Evolutionary conservation across 306 rosid genomes (phyloP), one percentile per base, ranked within the genome.

Genomic region (Acmispon strigosus): DNA sequence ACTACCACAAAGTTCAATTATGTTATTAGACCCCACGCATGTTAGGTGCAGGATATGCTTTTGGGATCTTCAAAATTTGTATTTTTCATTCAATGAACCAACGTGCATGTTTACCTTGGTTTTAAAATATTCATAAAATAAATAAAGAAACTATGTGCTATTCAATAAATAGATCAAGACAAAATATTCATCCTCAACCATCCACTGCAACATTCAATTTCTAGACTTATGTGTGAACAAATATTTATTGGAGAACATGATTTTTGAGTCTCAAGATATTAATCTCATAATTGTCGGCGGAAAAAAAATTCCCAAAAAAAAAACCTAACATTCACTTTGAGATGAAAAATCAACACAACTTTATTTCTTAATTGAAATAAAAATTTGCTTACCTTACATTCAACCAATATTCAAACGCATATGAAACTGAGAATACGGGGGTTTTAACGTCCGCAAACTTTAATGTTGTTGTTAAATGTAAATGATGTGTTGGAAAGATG

Each of bases 41-140:
- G 34, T 11, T 32, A 32, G 52, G 47, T 34, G 10, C 22, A 32
- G 17, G 24, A 34, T n/a, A 49, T 62, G 62, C 70, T 62, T 61
- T 36, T 18, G 77, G 62, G 62, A 73, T 73, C 62, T 58, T 60
- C 70, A 73, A 49, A 50, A 18, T 48, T 47, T 41, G 27, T 32
- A 42, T 20, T 9, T 0, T 22, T 22, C 27, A 22, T 22, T 22
- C 27, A 22, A 22, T 3, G 2, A 27, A 27, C 34, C 5, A 2
- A 27, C 5, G 5, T 27, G 34, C 32, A 42, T 56, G 64, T 54
- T 42, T 17, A 47, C 48, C 4, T 44, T 9, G 39, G 44, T 29
- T 47, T 71, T 17, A 3, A 24, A 29, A 70, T 5, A 70, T 5
- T 7, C 20, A 8, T 36, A 3, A 0, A 16, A 17, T 36, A 0